Base-by-base conservation (phyloP, 495 filamentous ascomycete species). In the Pseudomonodictys pantanalensis region DNA sequence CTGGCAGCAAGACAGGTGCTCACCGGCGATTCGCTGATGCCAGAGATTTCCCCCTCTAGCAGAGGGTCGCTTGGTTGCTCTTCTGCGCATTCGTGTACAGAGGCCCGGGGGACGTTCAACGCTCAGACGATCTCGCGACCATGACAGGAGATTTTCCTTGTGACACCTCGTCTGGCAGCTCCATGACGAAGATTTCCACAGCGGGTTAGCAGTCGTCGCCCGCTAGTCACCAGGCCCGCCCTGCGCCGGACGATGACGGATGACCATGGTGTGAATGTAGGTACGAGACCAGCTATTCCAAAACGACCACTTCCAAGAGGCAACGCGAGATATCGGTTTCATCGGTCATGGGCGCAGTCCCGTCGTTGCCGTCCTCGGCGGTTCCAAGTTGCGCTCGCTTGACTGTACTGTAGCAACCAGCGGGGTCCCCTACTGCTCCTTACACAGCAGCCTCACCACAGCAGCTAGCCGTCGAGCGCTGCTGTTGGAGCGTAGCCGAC, bases 191-290 rank as follows among this genome's bases (percentile, higher is more conserved):
- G 52, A 45, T 30, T 38, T 15, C 44, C 30, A 18, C n/a, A 51
- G 30, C 24, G 3, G 32, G 42, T 12, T 35, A 43, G 50, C 23
- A 32, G 54, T 22, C 30, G 47, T 26, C 15, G 22, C n/a, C n/a
- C 47, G 47, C 39, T 59, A 30, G 61, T 64, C 61, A 64, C 44
- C 61, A 53, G 60, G 12, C 58, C 38, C 46, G 54, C 60, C 54
- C 61, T 58, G 61, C 53, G 60, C 60, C 53, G 60, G 59, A 62
- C 49, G 32, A 32, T 43, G 47, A 49, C 58, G 58, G 58, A 62
- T 62, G 58, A 62, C 58, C 58, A 41, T 48, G 35, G 43, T 50
- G 51, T 33, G 35, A 43, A 62, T 56, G 52, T 62, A 62, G 58
- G 58, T 62, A 62, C 58, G 49, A 32, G 49, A 1, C 29, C 50